A percentile compares a stretch with the other conserved stretches of the same genome.
Conservation (phyloP, 495 filamentous ascomycete species). For the Penicillium maclennaniae region DNA sequence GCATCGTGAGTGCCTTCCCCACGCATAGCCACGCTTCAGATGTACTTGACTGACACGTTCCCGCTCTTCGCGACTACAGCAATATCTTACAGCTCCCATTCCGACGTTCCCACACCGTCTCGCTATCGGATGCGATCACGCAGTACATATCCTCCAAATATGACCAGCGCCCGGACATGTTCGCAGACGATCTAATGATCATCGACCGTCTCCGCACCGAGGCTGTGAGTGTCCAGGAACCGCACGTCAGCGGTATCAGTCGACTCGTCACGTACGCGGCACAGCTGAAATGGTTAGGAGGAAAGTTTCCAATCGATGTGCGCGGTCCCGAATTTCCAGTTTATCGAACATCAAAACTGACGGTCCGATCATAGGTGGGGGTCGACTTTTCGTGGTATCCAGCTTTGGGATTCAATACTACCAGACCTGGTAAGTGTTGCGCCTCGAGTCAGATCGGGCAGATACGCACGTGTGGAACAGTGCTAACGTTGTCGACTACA, state of each 20-base stretch:
- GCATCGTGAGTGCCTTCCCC: slow-evolving; percentile 36
- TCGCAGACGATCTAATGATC: slow-evolving; percentile 78
- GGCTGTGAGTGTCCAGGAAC: slow-evolving; percentile 81
- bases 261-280: slow-evolving; percentile 87
- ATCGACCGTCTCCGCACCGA: slow-evolving; percentile 79
- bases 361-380: slow-evolving; percentile 60
- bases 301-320: slow-evolving; percentile 96
- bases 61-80: slow-evolving; percentile 16
- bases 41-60: not conserved
- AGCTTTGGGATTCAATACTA: slow-evolving; percentile 83
- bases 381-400: slow-evolving; percentile 96
- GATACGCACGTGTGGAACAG: not conserved
- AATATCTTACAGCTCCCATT: slow-evolving; percentile 73
- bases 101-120: slow-evolving; percentile 73
- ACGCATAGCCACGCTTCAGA: not conserved
- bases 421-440: slow-evolving; percentile 54
- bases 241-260: slow-evolving; percentile 82
- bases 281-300: slow-evolving; percentile 88
- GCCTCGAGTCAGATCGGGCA: not conserved
- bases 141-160: slow-evolving; percentile 98
- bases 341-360: not conserved
- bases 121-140: slow-evolving; percentile 76
- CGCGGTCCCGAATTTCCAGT: slow-evolving; percentile 22
- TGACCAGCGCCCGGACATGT: slow-evolving; percentile 99
- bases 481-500: slow-evolving; percentile 5